Conservation (phyloP, 257 asterid genomes). For the Solanum habrochaites region DNA sequence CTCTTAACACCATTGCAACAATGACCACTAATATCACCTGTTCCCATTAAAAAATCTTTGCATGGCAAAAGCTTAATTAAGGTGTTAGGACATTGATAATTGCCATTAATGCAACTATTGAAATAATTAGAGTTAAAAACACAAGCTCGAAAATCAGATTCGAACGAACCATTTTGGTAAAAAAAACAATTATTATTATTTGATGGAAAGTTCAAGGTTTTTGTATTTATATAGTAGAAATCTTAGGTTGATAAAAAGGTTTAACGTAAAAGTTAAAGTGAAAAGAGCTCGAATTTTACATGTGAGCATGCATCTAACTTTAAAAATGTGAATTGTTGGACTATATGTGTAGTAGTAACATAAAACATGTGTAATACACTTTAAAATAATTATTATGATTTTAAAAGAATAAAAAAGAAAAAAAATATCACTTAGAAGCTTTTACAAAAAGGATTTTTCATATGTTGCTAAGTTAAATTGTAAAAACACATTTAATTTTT, state of each 20-base stretch:
- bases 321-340: not conserved
- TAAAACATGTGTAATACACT: not conserved
- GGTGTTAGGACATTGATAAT: not conserved
- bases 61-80: conserved; percentile 1
- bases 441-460: not conserved
- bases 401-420: not conserved
- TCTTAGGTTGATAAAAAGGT: not conserved
- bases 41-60: not conserved
- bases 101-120: not conserved
- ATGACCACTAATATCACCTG: not conserved
- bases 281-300: not conserved
- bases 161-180: not conserved
- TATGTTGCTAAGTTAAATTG: not conserved
- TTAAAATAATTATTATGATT: not conserved
- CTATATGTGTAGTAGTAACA: not conserved
- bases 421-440: not conserved
- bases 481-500: not conserved
- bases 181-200: not conserved
- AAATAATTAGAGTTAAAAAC: not conserved
- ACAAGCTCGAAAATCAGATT: not conserved
- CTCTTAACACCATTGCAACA: conserved; percentile 1
- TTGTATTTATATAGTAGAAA: not conserved
- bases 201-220: not conserved
- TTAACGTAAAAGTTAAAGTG: not conserved
- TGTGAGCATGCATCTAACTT: not conserved